phyloP scores from a whole-genome alignment of 164 flowering plant genomes.

The Saururus chinensis region DNA sequence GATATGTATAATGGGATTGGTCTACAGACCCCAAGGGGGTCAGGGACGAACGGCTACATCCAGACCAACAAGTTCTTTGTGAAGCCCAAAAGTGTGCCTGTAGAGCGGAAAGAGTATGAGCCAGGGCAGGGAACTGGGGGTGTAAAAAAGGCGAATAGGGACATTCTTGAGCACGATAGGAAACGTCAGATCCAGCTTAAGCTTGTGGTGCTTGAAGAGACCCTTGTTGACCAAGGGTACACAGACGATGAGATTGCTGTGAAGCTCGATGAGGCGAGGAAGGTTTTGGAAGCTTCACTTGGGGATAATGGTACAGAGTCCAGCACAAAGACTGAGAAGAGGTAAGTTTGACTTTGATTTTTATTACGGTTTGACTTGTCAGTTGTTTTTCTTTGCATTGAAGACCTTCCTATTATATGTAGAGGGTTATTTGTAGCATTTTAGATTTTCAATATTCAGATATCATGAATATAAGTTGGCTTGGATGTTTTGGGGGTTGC shows the following conservation, averaged over 20 bases:
- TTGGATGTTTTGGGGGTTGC: too few relatives aligned
- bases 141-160: conserved; percentile 62
- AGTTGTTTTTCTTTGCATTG: too few relatives aligned
- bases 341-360: conserved; percentile 1
- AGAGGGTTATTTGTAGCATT: too few relatives aligned
- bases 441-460: too few relatives aligned
- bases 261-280: conserved; percentile 55
- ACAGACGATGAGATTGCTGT: conserved; percentile 66
- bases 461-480: too few relatives aligned
- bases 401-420: too few relatives aligned
- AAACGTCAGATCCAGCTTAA: conserved; percentile 86
- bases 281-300: conserved; percentile 40
- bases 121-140: conserved; percentile 84
- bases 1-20: conserved; percentile 95
- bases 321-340: conserved; percentile 3
- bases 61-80: conserved; percentile 84
- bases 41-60: conserved; percentile 88
- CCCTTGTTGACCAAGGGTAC: conserved; percentile 71
- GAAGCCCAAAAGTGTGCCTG: conserved; percentile 35
- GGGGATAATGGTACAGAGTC: conserved; percentile 27
- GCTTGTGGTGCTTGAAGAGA: conserved; percentile 75
- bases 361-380: background rate
- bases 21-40: conserved; percentile 80
- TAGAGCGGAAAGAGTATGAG: conserved; percentile 42
- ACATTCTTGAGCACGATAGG: conserved; percentile 85